Conservation (phyloP, 83 land plant genomes). For the Diphasiastrum complanatum region DNA sequence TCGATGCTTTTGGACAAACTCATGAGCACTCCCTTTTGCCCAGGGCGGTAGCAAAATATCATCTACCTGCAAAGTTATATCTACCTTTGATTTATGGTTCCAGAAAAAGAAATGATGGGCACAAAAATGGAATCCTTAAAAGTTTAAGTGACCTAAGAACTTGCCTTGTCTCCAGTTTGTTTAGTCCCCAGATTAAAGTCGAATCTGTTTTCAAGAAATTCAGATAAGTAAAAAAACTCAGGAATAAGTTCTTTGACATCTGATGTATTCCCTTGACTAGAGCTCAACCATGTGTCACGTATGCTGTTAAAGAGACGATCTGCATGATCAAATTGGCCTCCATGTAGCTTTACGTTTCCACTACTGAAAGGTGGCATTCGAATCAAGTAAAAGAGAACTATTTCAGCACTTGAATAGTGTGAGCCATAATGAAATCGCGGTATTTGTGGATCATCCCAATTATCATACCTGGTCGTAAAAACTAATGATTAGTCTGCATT, state of each 20-base stretch:
- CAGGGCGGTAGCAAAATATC: conserved; percentile 90
- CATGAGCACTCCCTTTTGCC: conserved; percentile 99
- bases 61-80: conserved; percentile 79
- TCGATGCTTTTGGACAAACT: conserved; percentile 87
- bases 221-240: conserved; percentile 97
- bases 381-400: conserved; percentile 84
- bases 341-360: conserved; percentile 87
- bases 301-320: conserved; percentile 93
- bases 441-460: conserved; percentile 99
- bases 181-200: conserved; percentile 85
- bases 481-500: neutral
- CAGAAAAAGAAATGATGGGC: too few species aligned
- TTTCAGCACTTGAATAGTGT: conserved; percentile 99
- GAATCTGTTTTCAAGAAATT: conserved; percentile 81
- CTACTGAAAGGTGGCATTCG: conserved; percentile 89
- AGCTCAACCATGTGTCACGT: conserved; percentile 94
- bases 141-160: neutral
- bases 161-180: conserved; percentile 99
- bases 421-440: conserved; percentile 99
- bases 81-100: too few species aligned
- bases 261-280: conserved; percentile 96
- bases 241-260: conserved; percentile 99
- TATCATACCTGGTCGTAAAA: conserved; percentile 61
- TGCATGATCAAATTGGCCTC: conserved; percentile 99
- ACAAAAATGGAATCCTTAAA: too few species aligned